Evolutionary conservation across 2,329 filamentous ascomycete species (phyloP), one percentile per base, ranked within the genome.

Genomic region (Diaporthe sp.): DNA sequence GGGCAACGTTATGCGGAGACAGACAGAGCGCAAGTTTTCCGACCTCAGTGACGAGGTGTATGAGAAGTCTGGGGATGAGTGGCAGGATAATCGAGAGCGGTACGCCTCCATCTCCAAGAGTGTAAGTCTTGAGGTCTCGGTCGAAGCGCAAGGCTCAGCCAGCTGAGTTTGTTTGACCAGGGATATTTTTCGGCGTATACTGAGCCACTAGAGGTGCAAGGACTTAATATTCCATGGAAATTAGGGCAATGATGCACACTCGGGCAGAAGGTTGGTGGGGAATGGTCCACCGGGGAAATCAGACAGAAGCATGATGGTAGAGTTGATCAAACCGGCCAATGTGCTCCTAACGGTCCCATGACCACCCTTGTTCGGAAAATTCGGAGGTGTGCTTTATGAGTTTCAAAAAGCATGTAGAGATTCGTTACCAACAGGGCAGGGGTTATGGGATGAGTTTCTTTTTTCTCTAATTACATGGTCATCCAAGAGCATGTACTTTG

Each of bases 71-170:
- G 68, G 73, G 4, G 73, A 75, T 57, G 46, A 72, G 42, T 75
- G 68, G 68, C 73, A 65, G 53, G 68, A 71, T n/a, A 46, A 62
- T 5, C 70, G 60, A 49, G 68, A 72, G 15, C 60, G 68, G 49
- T 75, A 75, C 37, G 73, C 51, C 1, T 72, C 60, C 25, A 62
- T 75, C 39, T 57, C 67, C 9, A 71, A 71, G 51, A 71, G 67
- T 13, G 25, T 71, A 58, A 71, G 67, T 57, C 51, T 71, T 5
- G 67, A 58, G n/a, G 67, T 71, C 5, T 71, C 67, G 31, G 51
- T 71, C 12, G 67, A 71, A 19, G 13, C 3, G 28, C 67, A 58
- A 39, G 67, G 19, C 39, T 22, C 25, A 22, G 57, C 34, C 34
- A 58, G 25, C 67, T 44, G 67, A 71, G 67, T 25, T 34, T 42